Base-by-base conservation (phyloP, 108 stramenopile genomes). In the Nitzschia palea region DNA sequence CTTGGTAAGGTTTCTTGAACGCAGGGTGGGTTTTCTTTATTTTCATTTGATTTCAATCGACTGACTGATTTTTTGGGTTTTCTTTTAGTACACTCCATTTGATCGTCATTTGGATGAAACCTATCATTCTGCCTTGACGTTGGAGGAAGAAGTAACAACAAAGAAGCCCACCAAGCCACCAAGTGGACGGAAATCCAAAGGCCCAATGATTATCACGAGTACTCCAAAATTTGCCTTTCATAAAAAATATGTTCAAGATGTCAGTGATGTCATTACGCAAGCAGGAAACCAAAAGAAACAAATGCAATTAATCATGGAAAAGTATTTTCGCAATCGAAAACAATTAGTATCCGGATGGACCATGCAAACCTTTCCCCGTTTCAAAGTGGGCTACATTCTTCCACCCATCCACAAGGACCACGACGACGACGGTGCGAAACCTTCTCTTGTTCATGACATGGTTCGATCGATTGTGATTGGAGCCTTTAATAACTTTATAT, bases 61-160 rank as follows among this genome's bases (percentile, higher is more conserved):
- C 6, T 12, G 12, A 40, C 6, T 40, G 6, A 12, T 40, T 40
- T 12, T 40, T 40, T 40, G 37, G 37, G 10, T 12, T 6, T 12
- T 40, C 37, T 40, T 12, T 12, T 10, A 48, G 55, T 80, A 80
- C 53, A 74, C 66, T 23, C 76, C 79, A 14, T 78, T 71, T 42
- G 83, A 84, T 68, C 70, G 43, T 52, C 54, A 59, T 33, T 40
- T 82, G 35, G 78, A 78, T 34, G 47, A 51, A 31, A 72, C 65
- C 22, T 80, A 74, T 51, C 51, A 66, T 9, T 33, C 31, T 5
- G 66, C 51, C 22, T 29, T 60, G 51, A 45, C 26, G 31, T 18
- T 61, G 3, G 29, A 31, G 1, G 55, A 51, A 23, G 47, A 69
- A 35, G 42, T 23, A 6, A 45, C 25, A 17, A 37, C 18, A 17